phyloP scores from a whole-genome alignment of 148 eudicot genomes.

The Hydrangea macrophylla region DNA sequence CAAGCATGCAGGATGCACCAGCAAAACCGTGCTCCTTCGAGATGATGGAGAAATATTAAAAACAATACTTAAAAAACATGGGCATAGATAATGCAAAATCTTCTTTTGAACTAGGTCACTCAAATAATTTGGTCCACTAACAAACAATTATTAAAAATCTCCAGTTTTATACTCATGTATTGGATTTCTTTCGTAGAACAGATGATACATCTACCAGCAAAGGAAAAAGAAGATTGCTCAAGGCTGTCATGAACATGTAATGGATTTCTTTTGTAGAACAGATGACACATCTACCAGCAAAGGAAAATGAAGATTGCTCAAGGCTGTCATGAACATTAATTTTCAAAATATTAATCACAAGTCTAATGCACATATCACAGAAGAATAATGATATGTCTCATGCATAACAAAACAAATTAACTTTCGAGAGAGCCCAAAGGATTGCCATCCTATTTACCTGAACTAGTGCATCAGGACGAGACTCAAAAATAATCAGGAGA shows the following conservation, averaged over 20 bases:
- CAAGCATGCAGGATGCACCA: not conserved
- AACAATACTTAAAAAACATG: not conserved
- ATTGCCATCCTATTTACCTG: constrained; percentile 49
- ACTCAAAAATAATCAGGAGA: constrained; percentile 90
- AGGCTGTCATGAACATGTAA: not conserved
- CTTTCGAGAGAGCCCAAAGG: not conserved
- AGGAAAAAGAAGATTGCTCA: not conserved
- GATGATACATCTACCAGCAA: no score
- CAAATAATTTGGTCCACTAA: not conserved
- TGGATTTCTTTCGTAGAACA: not conserved
- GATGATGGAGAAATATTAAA: not conserved
- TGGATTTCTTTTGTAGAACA: not conserved
- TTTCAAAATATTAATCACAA: not conserved
- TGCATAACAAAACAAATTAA: not conserved
- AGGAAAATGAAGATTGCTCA: not conserved
- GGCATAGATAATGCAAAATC: not conserved
- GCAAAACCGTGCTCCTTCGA: not conserved
- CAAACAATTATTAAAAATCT: no score
- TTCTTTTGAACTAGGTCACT: no score
- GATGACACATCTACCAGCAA: no score
- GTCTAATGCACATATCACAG: not conserved
- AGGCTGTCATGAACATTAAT: not conserved
- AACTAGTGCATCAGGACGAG: constrained; percentile 97
- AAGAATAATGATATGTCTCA: not conserved
- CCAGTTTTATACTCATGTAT: no score